Evolutionary conservation across 176 grass and related monocot species (phyloP).

Genomic region (Dactylis glomerata): DNA sequence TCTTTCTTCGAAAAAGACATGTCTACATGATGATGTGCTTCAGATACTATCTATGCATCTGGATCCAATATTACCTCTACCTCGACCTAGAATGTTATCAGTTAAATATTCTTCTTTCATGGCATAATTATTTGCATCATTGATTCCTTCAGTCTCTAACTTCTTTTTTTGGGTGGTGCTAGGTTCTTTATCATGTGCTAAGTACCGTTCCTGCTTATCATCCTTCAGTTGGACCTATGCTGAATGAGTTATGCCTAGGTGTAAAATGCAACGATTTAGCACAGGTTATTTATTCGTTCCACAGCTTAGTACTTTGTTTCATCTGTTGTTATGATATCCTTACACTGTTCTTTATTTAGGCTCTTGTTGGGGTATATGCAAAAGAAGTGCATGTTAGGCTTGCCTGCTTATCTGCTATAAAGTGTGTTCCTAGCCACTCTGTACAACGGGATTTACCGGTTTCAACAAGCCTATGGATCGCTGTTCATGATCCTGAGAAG

Average conservation of each 20-base stretch:
- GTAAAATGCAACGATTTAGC: slow-evolving; percentile 69
- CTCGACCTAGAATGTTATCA: slow-evolving; percentile 92
- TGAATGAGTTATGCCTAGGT: slow-evolving; percentile 97
- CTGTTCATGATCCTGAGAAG: slow-evolving; percentile 94
- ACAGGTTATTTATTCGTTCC: slow-evolving; percentile 52
- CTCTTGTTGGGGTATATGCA: slow-evolving; percentile 83
- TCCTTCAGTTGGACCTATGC: slow-evolving; percentile 73
- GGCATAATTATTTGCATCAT: slow-evolving; percentile 25
- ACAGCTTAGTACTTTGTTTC: slow-evolving; percentile 1
- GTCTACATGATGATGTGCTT: slow-evolving; percentile 91
- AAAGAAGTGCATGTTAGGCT: slow-evolving; percentile 86
- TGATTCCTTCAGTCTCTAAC: slow-evolving; percentile 19
- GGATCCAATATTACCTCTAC: slow-evolving; percentile 97
- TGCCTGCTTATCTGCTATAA: slow-evolving; percentile 93
- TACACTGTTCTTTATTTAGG: slow-evolving; percentile 47
- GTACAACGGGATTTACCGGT: slow-evolving; percentile 59
- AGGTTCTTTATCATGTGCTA: slow-evolving; percentile 98
- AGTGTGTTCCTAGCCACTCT: slow-evolving; percentile 78
- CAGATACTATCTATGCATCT: slow-evolving; percentile 85
- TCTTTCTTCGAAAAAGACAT: slow-evolving; percentile 79
- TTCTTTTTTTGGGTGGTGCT: slow-evolving; percentile 8
- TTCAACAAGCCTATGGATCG: slow-evolving; percentile 89
- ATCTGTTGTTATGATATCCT: slow-evolving; percentile 23
- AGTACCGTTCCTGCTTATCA: slow-evolving; percentile 78
- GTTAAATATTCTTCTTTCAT: slow-evolving; percentile 55